Evolutionary conservation across 768 basidiomycete genomes (phyloP), one percentile per base, ranked within the genome.

Genomic region (Kwoniella shandongensis): DNA sequence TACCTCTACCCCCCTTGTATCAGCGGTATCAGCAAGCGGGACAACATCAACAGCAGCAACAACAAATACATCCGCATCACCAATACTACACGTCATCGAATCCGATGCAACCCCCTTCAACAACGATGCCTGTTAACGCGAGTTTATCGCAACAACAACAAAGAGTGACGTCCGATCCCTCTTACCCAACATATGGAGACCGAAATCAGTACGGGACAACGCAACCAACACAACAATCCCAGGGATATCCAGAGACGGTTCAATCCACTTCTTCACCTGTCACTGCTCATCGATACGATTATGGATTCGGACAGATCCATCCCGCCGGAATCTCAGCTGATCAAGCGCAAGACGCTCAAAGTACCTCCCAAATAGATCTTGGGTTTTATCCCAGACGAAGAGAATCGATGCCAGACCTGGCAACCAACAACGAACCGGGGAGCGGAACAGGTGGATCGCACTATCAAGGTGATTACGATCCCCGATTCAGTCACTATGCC

Each of bases 1-100:
- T n/a, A n/a, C 15, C 61, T 50, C 2, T 23, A 57, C 40, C 57
- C 46, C 0, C 27, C 41, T 12, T 65, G 66, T 2, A 51, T 66
- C 17, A 67, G 67, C 36, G 32, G 13, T 32, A 32, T 65, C 42
- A 72, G n/a, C n/a, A n/a, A n/a, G n/a, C n/a, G n/a, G n/a, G n/a
- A 70, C 56, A 69, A 69, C 54, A 70, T 67, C 49, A 62, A 60
- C 17, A 57, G 36, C 3, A 35, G 70, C 44, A 65, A 60, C 41
- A 64, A 69, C 45, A 64, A 67, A 44, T 61, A 65, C 10, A 48
- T 65, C 0, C 51, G 67, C 11, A 27, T 67, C 38, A 44, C 20
- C 8, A 49, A 57, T 18, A 40, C 6, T 41, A 42, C 20, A 22
- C 50, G 26, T 2, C 50, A 15, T 26, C 32, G 17, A 4, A 6